These are phyloP conservation scores for Saccharomycopsis phalli DNA, from an alignment of 1,139 yeast genomes.

Conservation along the genomic window DNA sequence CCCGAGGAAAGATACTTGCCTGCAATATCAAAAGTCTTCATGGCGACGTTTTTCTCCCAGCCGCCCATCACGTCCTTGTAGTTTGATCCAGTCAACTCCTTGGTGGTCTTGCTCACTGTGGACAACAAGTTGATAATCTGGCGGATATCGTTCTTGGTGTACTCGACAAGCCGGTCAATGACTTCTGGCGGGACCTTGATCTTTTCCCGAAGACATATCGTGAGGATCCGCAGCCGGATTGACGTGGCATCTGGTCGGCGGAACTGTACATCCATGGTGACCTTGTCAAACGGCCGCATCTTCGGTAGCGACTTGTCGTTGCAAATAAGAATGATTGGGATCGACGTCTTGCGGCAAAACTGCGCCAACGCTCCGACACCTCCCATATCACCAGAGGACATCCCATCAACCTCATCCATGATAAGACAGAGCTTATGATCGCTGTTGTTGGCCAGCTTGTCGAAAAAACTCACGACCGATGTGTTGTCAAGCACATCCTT, in stretches of 20 bases:
- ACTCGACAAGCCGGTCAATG: conserved; percentile 75
- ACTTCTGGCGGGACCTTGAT: conserved; percentile 72
- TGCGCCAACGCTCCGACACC: conserved; percentile 95
- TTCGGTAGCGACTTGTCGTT: conserved; percentile 89
- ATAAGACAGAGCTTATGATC: conserved; percentile 64
- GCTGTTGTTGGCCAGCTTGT: conserved; percentile 24
- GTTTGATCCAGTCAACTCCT: conserved; percentile 46
- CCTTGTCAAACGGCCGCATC: conserved; percentile 91
- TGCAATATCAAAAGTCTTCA: conserved; percentile 88
- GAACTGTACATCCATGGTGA: conserved; percentile 75
- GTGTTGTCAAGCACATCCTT: conserved; percentile 71
- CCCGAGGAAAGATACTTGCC: conserved; percentile 60
- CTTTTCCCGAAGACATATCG: conserved; percentile 81
- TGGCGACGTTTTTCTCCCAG: conserved; percentile 86
- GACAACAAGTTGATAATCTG: conserved; percentile 87
- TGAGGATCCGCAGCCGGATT: conserved; percentile 76
- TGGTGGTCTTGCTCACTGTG: conserved; percentile 69
- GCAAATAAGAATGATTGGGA: conserved; percentile 89
- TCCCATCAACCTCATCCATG: conserved; percentile 99
- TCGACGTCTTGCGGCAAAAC: conserved; percentile 73
- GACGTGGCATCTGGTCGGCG: conserved; percentile 82
- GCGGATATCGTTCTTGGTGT: conserved; percentile 86
- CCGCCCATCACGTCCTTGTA: conserved; percentile 47
- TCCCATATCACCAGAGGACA: conserved; percentile 98
- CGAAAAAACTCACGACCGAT: conserved; percentile 73